Percentiles rank a stretch among this genome's conserved stretches.
These are phyloP conservation scores for Lentinus brumalis DNA, from an alignment of 768 basidiomycete genomes.

Conservation along the genomic window DNA sequence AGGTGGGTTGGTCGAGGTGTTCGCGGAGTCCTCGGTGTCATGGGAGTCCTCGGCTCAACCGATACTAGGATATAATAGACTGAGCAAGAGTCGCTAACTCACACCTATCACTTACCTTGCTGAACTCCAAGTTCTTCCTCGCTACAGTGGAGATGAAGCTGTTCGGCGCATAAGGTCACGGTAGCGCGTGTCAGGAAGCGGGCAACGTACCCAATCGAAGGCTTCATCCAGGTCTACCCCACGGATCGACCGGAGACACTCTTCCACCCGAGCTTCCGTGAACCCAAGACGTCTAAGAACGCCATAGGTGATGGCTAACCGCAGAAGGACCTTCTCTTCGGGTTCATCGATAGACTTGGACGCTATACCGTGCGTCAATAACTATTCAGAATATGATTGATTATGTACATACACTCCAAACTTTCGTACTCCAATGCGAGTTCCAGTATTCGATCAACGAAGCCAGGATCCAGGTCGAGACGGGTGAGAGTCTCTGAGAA, in stretches of 20 bases:
- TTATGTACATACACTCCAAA: slow-evolving; percentile 33
- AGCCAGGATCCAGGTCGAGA: slow-evolving; percentile 60
- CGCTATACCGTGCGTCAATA: slow-evolving; percentile 25
- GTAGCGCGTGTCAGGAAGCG: background rate
- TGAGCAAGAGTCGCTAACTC: background rate
- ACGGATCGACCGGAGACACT: slow-evolving; percentile 66
- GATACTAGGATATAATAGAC: background rate
- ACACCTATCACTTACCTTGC: slow-evolving; percentile 33
- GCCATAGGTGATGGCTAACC: slow-evolving; percentile 81
- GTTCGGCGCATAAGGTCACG: background rate
- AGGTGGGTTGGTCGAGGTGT: slow-evolving; percentile 16
- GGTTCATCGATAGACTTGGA: slow-evolving; percentile 49
- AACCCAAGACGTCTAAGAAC: slow-evolving; percentile 80
- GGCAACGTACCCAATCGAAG: slow-evolving; percentile 77
- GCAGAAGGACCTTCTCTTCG: slow-evolving; percentile 70
- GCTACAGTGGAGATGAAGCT: slow-evolving; percentile 70
- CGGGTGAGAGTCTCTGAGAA: slow-evolving; percentile 62
- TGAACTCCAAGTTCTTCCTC: slow-evolving; percentile 55
- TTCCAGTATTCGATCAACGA: slow-evolving; percentile 62
- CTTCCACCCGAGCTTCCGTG: slow-evolving; percentile 61
- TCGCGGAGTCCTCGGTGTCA: slow-evolving; percentile 10
- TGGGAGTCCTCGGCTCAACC: slow-evolving; percentile 12
- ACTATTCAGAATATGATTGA: background rate
- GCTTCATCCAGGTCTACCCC: slow-evolving; percentile 85
- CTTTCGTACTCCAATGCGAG: slow-evolving; percentile 43